Conservation (phyloP, 208 protist genomes). For the Trypanosoma congolense region DNA sequence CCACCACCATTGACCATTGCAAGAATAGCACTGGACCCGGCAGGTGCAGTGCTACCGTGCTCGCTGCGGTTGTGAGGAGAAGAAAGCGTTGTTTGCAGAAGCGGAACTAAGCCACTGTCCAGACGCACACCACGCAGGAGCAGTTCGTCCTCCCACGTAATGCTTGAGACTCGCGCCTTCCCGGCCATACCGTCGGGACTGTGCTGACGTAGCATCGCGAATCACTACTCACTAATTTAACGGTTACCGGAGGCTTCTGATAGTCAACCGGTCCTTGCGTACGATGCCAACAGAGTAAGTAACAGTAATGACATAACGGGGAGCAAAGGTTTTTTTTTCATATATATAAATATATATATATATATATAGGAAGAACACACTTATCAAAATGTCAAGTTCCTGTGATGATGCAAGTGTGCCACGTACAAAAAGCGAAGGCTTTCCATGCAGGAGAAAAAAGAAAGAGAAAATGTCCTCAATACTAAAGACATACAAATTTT, state of each 20-base stretch:
- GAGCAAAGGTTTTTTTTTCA: not conserved
- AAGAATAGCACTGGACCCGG: slow-evolving; percentile 7
- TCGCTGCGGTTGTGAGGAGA: slow-evolving; percentile 5
- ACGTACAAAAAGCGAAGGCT: not conserved
- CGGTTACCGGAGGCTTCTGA: not conserved
- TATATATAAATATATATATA: not conserved
- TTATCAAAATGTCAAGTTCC: too few relatives aligned
- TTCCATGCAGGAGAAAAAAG: slow-evolving; percentile 1
- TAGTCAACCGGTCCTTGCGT: too few relatives aligned
- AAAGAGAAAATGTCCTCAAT: not conserved
- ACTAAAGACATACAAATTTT: slow-evolving; percentile 1
- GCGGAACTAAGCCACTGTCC: slow-evolving; percentile 38
- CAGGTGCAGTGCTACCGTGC: not conserved
- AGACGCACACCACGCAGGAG: slow-evolving; percentile 52
- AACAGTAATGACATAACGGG: too few relatives aligned
- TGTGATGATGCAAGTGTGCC: not conserved
- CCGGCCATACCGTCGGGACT: slow-evolving; percentile 3
- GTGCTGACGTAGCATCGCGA: not conserved
- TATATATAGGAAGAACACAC: too few relatives aligned
- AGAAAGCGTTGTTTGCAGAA: slow-evolving; percentile 27
- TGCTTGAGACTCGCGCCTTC: slow-evolving; percentile 1
- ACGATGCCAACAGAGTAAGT: too few relatives aligned
- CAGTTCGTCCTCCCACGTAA: slow-evolving; percentile 46
- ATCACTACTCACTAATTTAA: slow-evolving; percentile 2
- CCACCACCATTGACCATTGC: not conserved